Evolutionary conservation across 805 yeast species (phyloP).

Genomic region (Wickerhamomyces chambardii): DNA sequence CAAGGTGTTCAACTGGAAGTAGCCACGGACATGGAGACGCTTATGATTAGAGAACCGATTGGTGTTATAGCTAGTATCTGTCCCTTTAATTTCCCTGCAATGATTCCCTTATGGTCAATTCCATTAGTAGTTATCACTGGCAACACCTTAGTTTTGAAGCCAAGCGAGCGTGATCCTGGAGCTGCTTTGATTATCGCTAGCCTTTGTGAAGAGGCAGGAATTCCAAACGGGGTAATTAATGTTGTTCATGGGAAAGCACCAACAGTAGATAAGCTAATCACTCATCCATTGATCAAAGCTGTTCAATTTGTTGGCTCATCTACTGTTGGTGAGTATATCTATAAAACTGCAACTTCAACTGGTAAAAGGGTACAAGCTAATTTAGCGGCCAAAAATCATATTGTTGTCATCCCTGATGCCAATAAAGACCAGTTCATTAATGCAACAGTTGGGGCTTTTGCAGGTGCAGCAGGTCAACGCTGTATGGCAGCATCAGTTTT

Average conservation of each 20-base stretch:
- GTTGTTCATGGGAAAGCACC: slow-evolving; percentile 66
- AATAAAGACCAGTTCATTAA: slow-evolving; percentile 54
- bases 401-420: slow-evolving; percentile 66
- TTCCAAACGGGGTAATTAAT: slow-evolving; percentile 64
- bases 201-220: slow-evolving; percentile 60
- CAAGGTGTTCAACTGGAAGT: slow-evolving; percentile 60
- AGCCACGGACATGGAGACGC: slow-evolving; percentile 67
- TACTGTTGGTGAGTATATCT: slow-evolving; percentile 65
- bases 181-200: slow-evolving; percentile 68
- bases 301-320: slow-evolving; percentile 73
- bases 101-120: slow-evolving; percentile 56
- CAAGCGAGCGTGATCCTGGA: slow-evolving; percentile 70
- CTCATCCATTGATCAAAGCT: slow-evolving; percentile 64
- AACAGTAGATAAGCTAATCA: slow-evolving; percentile 60
- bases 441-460: slow-evolving; percentile 66
- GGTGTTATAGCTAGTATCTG: slow-evolving; percentile 77
- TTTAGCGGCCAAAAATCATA: slow-evolving; percentile 73
- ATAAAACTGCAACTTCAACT: slow-evolving; percentile 55
- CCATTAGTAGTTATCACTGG: slow-evolving; percentile 57
- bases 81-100: slow-evolving; percentile 78
- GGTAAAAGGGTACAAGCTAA: slow-evolving; percentile 74
- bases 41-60: slow-evolving; percentile 60
- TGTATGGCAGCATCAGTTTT: slow-evolving; percentile 75
- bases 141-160: slow-evolving; percentile 63
- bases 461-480: slow-evolving; percentile 81